Conservation (phyloP, 1,139 yeast species). For the Zygosaccharomyces sapae region DNA sequence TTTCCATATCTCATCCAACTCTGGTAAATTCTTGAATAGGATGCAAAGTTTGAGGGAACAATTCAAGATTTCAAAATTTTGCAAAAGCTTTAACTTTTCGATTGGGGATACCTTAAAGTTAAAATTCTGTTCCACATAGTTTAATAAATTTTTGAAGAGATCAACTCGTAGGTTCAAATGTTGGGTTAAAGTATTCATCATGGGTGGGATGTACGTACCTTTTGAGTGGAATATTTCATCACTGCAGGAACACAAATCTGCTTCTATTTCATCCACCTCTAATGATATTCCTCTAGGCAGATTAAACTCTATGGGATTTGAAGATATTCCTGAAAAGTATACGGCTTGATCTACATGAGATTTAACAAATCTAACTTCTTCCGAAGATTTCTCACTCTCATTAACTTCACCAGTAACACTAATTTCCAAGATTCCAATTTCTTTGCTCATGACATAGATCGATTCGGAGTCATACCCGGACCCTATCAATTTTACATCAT, state of each 20-base stretch:
- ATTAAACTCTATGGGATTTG: conserved; percentile 57
- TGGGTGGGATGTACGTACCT: conserved; percentile 45
- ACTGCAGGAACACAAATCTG: conserved; percentile 49
- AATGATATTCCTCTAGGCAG: conserved; percentile 39
- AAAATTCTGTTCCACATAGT: conserved; percentile 48
- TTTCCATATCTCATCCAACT: conserved; percentile 21
- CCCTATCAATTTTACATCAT: conserved; percentile 55
- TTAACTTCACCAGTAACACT: conserved; percentile 38
- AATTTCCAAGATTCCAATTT: conserved; percentile 60
- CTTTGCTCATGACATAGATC: conserved; percentile 53
- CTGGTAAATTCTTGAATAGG: conserved; percentile 20
- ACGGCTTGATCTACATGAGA: conserved; percentile 81
- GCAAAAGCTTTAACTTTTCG: conserved; percentile 29
- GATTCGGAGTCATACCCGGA: conserved; percentile 53
- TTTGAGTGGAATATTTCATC: conserved; percentile 52
- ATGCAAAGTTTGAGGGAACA: conserved; percentile 47
- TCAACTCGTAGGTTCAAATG: conserved; percentile 45
- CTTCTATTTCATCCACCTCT: conserved; percentile 42
- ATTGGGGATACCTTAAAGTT: conserved; percentile 36
- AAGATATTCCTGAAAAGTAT: conserved; percentile 41
- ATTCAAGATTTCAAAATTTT: conserved; percentile 49
- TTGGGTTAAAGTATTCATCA: conserved; percentile 41
- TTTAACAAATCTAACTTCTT: conserved; percentile 46
- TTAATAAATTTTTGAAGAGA: conserved; percentile 43
- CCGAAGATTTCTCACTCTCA: conserved; percentile 13